Conservation (phyloP, 176 grass and related monocot species). For the Alopecurus myosuroides region DNA sequence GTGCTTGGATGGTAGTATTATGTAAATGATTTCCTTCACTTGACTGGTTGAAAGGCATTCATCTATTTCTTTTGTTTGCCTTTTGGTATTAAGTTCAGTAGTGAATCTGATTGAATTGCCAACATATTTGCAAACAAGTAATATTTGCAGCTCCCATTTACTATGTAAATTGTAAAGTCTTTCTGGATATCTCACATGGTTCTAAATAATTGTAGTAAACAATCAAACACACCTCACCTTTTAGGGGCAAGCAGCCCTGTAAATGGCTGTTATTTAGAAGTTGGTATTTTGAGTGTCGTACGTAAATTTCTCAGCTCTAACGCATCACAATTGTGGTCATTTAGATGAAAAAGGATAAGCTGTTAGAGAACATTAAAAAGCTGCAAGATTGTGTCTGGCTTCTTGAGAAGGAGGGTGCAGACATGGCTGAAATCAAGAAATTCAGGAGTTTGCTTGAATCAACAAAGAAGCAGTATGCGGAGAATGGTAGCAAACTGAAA, state of each 20-base stretch:
- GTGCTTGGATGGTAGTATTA: not conserved
- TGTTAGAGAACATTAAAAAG: constrained; percentile 8
- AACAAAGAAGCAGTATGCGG: not conserved
- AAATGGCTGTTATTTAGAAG: not conserved
- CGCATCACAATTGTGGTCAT: not conserved
- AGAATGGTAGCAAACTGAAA: not conserved
- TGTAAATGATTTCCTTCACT: not conserved
- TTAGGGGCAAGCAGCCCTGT: not conserved
- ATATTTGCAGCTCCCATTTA: not conserved
- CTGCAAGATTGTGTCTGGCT: not conserved
- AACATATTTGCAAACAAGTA: not conserved
- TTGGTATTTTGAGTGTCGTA: not conserved
- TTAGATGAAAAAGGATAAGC: constrained; percentile 10
- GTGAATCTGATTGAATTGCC: not conserved
- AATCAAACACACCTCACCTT: not conserved
- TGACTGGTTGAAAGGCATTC: not conserved
- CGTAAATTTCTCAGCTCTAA: not conserved
- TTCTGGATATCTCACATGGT: no score
- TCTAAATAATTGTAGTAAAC: no score
- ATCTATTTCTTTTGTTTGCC: not conserved
- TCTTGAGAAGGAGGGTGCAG: not conserved
- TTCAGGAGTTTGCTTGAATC: not conserved
- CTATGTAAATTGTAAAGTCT: not conserved
- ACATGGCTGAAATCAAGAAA: not conserved
- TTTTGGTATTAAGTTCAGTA: not conserved